Conservation (phyloP, 2,329 filamentous ascomycete species). For the Acephala macrosclerotiorum region DNA sequence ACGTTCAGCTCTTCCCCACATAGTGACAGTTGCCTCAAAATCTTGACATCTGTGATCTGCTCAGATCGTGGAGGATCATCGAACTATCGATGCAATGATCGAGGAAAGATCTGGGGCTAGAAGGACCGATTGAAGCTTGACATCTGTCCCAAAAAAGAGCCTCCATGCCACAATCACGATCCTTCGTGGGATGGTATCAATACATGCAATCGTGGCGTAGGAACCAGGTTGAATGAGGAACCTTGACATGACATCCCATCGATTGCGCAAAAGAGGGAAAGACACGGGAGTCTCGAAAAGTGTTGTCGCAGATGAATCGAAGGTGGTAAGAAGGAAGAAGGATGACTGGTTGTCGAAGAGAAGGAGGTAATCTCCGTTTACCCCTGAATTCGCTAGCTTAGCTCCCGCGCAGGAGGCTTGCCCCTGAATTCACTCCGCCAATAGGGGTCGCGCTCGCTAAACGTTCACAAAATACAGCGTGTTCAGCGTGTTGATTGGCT, state of each 20-base stretch:
- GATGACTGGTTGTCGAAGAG: neutral
- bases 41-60: neutral
- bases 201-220: neutral
- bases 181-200: neutral
- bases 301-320: constrained; percentile 1
- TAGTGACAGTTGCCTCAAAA: neutral
- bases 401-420: neutral
- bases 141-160: neutral
- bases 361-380: constrained; percentile 3
- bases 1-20: neutral
- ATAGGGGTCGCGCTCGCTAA: neutral
- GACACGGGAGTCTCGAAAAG: neutral
- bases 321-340: neutral
- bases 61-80: neutral
- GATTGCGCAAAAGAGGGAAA: neutral
- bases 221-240: neutral
- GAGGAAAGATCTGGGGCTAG: neutral
- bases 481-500: neutral
- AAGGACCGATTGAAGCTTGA: constrained; percentile 7
- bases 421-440: neutral
- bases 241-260: neutral
- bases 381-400: constrained; percentile 9
- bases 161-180: neutral
- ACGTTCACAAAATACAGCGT: neutral
- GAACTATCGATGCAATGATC: neutral